A percentile compares a stretch with the other conserved stretches of the same genome.
These are phyloP conservation scores for Ballota nigra DNA, from an alignment of 257 asterid genomes.

Conservation along the genomic window DNA sequence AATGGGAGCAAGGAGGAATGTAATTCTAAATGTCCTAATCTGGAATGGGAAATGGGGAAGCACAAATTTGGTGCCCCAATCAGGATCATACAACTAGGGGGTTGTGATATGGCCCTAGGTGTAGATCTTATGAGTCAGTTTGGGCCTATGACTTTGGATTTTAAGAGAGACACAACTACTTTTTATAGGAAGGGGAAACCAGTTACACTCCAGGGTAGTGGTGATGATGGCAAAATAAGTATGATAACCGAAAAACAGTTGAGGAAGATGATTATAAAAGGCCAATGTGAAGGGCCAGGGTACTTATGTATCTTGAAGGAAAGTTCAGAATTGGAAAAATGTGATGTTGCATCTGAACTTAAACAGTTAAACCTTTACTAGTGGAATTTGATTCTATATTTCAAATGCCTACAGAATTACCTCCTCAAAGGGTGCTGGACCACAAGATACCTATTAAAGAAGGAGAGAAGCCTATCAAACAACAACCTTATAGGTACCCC, in stretches of 20 bases:
- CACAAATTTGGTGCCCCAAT: not conserved
- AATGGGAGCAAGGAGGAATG: not conserved
- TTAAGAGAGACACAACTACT: not conserved
- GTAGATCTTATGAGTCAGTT: not conserved
- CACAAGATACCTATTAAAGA: not conserved
- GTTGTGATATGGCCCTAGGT: not conserved
- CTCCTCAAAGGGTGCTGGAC: not conserved
- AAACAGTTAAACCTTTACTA: too few relatives aligned
- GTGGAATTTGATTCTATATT: not conserved
- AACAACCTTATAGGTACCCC: not conserved
- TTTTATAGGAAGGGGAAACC: not conserved
- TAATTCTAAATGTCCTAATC: not conserved
- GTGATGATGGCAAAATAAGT: not conserved
- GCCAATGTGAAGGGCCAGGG: too few relatives aligned
- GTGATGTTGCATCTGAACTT: too few relatives aligned
- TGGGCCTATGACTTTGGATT: not conserved
- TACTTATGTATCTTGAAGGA: too few relatives aligned
- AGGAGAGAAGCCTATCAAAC: not conserved
- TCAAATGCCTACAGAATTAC: not conserved
- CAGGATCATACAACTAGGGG: not conserved
- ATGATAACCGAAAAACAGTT: too few relatives aligned
- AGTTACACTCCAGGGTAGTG: not conserved
- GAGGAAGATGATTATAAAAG: too few relatives aligned
- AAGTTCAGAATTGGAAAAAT: too few relatives aligned
- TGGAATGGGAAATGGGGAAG: not conserved